Base-by-base conservation (phyloP, 2,329 filamentous ascomycete genomes). In the Gnomoniopsis smithogilvyi region DNA sequence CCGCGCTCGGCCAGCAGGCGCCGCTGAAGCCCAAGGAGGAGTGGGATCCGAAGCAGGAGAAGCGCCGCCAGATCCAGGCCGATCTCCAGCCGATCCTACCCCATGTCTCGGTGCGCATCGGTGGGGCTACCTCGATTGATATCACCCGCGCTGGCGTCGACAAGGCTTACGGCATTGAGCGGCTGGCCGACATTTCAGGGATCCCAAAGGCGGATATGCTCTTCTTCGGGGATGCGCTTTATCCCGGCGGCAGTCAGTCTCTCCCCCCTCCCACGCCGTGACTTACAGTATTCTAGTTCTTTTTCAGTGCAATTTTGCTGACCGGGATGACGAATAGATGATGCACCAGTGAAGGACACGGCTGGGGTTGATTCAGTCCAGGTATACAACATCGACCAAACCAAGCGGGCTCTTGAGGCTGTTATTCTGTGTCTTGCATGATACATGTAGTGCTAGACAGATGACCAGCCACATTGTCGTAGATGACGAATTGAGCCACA, bases 221-320 rank as follows among this genome's bases (percentile, higher is more conserved):
- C 64, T 75, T 76, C 56, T 72, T 76, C n/a, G 73, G 73, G 11
- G 73, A 76, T 62, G 74, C 73, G 17, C 72, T 75, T 47, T 74
- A 74, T 56, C 71, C 73, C 1, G 73, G 72, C 21, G 73, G 74
- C 15, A 75, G 43, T 46, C 21, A 10, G 43, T 46, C 43, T 22
- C 17, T 17, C 11, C 17, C 17, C 38, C 15, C 38, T 21, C 43
- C 4, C 43, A 3, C 14, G 6, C n/a, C 17, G 17, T 46, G 43
- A 6, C n/a, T 46, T 6, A 8, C 8, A 12, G 7, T 43, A 6
- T 38, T 15, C 34, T 8, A 38, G 34, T 8, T 38, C 15, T 38
- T 15, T 38, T 10, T 15, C 10, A 38, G 8, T 8, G 34, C n/a
- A 45, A 19, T 11, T 47, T 47, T 24, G 19, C 45, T 47, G 21